Conservation (phyloP, 805 yeast species). For the Pichia thaimueangensis region DNA sequence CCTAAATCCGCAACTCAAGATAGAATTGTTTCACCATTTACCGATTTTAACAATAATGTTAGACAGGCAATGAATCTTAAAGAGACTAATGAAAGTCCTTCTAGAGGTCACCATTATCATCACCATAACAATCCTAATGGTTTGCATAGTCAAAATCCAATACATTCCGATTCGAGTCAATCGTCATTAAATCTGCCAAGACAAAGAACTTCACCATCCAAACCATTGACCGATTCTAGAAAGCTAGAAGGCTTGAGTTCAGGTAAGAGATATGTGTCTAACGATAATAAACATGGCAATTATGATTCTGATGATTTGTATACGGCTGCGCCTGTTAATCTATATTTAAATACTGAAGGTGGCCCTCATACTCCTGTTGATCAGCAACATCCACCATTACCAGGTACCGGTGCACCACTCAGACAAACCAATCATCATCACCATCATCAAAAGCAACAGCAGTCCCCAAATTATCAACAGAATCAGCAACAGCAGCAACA, state of each 20-base stretch:
- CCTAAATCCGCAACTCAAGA: conserved; percentile 7
- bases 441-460: background rate
- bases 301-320: conserved; percentile 1
- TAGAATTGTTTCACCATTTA: conserved; percentile 30
- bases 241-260: background rate
- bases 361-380: conserved; percentile 13
- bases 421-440: background rate
- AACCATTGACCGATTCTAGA: background rate
- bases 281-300: background rate
- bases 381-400: conserved; percentile 12
- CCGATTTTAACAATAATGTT: conserved; percentile 29
- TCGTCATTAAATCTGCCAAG: conserved; percentile 15
- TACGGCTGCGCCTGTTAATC: conserved; percentile 13
- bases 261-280: conserved; percentile 1
- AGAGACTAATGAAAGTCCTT: background rate
- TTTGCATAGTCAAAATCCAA: too few species aligned
- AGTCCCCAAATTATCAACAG: background rate
- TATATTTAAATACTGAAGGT: conserved; percentile 7
- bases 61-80: conserved; percentile 20
- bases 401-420: background rate
- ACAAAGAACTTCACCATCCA: conserved; percentile 14
- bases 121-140: background rate
- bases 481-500: background rate
- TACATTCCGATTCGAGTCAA: too few species aligned
- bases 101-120: background rate